Conservation (phyloP, 805 yeast species). For the Candida suzukii region DNA sequence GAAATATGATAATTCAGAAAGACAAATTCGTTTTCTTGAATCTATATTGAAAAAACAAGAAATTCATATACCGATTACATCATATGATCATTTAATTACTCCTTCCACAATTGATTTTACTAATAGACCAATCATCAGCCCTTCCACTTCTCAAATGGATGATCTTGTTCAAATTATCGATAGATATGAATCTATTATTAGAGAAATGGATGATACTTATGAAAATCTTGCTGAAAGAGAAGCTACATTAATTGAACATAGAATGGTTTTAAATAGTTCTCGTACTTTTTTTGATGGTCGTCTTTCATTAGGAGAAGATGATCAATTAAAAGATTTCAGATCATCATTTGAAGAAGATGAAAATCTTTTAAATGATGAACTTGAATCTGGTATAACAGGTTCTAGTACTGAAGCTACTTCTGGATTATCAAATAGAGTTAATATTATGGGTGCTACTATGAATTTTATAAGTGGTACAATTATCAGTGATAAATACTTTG, state of each 20-base stretch:
- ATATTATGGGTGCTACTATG: constrained; percentile 29
- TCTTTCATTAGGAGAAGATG: constrained; percentile 23
- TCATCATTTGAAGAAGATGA: constrained; percentile 18
- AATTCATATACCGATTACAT: constrained; percentile 23
- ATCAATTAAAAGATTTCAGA: constrained; percentile 17
- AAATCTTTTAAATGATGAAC: constrained; percentile 16
- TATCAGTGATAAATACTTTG: constrained; percentile 56
- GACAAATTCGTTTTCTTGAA: constrained; percentile 62
- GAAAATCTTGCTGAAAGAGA: constrained; percentile 54
- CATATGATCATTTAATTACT: constrained; percentile 18
- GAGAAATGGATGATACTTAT: constrained; percentile 62
- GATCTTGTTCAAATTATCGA: constrained; percentile 54
- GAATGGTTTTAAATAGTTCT: constrained; percentile 43
- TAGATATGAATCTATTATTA: constrained; percentile 62
- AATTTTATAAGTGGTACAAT: constrained; percentile 75
- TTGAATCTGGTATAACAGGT: constrained; percentile 10
- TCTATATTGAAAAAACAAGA: constrained; percentile 43
- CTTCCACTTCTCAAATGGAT: constrained; percentile 60
- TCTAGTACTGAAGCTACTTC: constrained; percentile 7
- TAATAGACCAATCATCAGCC: constrained; percentile 7
- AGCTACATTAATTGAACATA: constrained; percentile 57
- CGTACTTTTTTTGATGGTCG: constrained; percentile 27
- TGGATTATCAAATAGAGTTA: constrained; percentile 29
- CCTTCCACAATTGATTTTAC: constrained; percentile 10
- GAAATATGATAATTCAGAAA: constrained; percentile 75